Base-by-base conservation (phyloP, 192 early-diverging fungal species). In the Spizellomyces punctatus region DNA sequence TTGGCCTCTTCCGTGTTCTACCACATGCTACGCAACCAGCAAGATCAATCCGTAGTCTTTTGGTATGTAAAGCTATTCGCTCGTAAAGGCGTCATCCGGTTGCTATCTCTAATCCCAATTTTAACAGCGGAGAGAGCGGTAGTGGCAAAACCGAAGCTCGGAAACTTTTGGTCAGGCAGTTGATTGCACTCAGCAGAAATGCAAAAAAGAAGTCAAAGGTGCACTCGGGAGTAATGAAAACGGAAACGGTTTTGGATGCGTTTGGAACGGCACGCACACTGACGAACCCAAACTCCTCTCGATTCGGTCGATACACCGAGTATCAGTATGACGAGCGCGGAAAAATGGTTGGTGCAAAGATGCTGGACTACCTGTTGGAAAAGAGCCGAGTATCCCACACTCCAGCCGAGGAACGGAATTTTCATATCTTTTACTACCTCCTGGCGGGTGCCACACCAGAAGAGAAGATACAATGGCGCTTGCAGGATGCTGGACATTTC, bases 341-440 rank as follows among this genome's bases (percentile, higher is more conserved):
- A 43, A 87, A 89, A 22, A 83, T 99, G 66, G 76, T 92, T 12
- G 96, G 95, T 46, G 76, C 88, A 48, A 95, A 96, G 77, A 70
- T 88, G 14, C 74, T 94, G 8, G 83, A 89, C 79, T 98, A 96
- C 76, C 84, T 96, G 66, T 80, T 98, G 44, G 95, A 98, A 66
- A 94, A 94, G 79, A 80, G 78, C 47, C 88, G 95, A 7, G 89
- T 98, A 17, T 88, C 71, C 61, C 77, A 77, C 36, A 81, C 78
- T 10, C 72, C 78, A 7, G 70, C 72, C 7, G 70, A 82, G 17
- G 94, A 95, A 74, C 87, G 92, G 55, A 95, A 94, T 78, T 99
- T 95, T 82, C 93, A 98, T 78, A 90, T 96, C 43, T 95, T 99
- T 76, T 96, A 99, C 83, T 91, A 95, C 73, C 81, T 99, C 41